Conservation (phyloP, 768 basidiomycete genomes). For the Phaffia australis region DNA sequence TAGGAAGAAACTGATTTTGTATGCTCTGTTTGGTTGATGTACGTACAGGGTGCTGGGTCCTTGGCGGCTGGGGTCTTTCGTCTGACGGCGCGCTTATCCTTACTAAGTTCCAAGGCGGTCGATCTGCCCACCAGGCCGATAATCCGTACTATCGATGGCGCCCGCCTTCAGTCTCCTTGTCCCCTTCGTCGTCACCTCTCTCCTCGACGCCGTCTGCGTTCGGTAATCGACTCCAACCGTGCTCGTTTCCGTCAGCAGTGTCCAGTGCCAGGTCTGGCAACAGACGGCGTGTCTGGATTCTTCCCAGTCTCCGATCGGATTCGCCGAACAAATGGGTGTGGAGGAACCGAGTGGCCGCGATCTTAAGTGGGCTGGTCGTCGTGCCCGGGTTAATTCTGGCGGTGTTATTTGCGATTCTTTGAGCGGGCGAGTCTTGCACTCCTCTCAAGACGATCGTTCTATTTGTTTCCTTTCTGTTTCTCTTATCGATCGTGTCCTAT, state of each 20-base stretch:
- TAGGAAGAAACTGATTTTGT: too few relatives aligned
- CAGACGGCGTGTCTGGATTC: conserved; percentile 1
- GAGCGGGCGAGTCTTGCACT: background rate
- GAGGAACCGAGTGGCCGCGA: conserved; percentile 23
- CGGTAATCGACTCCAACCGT: background rate
- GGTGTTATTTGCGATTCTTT: conserved; percentile 22
- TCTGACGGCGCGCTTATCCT: conserved; percentile 18
- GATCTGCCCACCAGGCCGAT: background rate
- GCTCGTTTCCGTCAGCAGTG: conserved; percentile 1
- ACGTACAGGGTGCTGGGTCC: conserved; percentile 14
- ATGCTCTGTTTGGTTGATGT: background rate
- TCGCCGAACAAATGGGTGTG: conserved; percentile 21
- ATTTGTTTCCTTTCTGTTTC: too few relatives aligned
- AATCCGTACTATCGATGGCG: too few relatives aligned
- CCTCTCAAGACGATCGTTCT: too few relatives aligned
- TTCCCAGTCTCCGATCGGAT: conserved; percentile 19
- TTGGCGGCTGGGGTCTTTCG: conserved; percentile 24
- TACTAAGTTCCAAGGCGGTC: conserved; percentile 17
- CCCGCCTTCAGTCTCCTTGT: too few relatives aligned
- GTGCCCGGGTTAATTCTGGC: conserved; percentile 23
- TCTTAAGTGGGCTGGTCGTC: conserved; percentile 22
- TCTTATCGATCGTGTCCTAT: too few relatives aligned
- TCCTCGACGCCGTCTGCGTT: too few relatives aligned
- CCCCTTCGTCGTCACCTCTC: too few relatives aligned
- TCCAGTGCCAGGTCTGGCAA: background rate